Percentiles rank a stretch among this genome's conserved stretches.
These are phyloP conservation scores for Leccinum fuscescens DNA, from an alignment of 1,284 basidiomycete genomes.

Conservation along the genomic window DNA sequence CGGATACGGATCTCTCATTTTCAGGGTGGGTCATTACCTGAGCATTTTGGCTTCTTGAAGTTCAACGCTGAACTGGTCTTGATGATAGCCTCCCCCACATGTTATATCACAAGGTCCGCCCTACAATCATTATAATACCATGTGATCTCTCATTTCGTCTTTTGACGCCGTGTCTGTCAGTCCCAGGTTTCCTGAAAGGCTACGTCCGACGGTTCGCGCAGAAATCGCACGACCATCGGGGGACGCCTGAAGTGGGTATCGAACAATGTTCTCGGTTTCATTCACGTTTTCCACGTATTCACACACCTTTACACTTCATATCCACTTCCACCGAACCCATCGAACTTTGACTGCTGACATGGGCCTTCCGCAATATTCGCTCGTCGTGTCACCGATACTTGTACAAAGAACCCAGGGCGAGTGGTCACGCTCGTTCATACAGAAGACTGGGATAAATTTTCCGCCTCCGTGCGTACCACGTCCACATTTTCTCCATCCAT, in stretches of 20 bases:
- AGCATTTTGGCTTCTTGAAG: neutral
- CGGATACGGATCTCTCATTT: constrained; percentile 81
- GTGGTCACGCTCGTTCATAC: constrained; percentile 87
- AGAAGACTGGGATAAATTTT: constrained; percentile 77
- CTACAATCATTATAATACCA: neutral
- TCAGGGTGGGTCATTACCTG: constrained; percentile 52
- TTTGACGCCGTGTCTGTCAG: constrained; percentile 34
- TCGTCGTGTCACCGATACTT: neutral
- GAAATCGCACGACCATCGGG: constrained; percentile 83
- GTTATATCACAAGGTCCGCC: constrained; percentile 54
- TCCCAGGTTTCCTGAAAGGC: constrained; percentile 80
- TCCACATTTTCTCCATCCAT: neutral
- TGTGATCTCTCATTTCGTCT: neutral
- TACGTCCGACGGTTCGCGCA: constrained; percentile 87
- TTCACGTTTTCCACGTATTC: neutral
- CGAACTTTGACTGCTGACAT: neutral
- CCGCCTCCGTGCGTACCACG: constrained; percentile 48
- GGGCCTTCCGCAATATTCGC: neutral
- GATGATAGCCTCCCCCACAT: constrained; percentile 69
- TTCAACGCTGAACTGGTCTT: neutral
- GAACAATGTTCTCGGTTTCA: neutral
- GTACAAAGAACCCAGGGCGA: constrained; percentile 66
- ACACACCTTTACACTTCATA: neutral
- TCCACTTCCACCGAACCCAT: neutral
- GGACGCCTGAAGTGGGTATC: constrained; percentile 65